Evolutionary conservation across 1,284 basidiomycete genomes (phyloP), one percentile per base, ranked within the genome.

Genomic region (Ceratobasidium sp.): DNA sequence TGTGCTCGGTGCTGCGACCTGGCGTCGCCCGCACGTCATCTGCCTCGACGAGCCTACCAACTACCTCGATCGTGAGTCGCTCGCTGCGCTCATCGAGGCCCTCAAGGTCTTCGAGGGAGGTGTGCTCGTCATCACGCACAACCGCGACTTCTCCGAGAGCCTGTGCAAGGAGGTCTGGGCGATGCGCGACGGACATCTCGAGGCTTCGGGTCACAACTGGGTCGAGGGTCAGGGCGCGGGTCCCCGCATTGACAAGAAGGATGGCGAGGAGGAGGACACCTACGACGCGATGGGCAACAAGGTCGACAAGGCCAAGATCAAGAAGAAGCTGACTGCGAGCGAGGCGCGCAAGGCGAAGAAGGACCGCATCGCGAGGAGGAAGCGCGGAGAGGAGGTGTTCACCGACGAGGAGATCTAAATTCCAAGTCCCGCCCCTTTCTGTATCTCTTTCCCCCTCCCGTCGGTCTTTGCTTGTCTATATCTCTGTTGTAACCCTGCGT

Each of bases 201-300:
- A 94, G 84, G 94, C 96, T 14, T 96, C 95, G 61, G 97, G 97
- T 76, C 96, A 98, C 87, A 95, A 96, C 88, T 97, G 94, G 94
- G 95, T 98, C 79, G 97, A 99, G 84, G 96, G 96, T 70, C 96
- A 99, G 83, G 96, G 96, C 73, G 87, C 93, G 43, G 96, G 96
- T 62, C 82, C 92, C 50, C 89, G 95, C 73, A 98, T 98, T 78
- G 96, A 97, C 88, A 93, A 95, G 88, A 89, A 88, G 80, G 90
- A 87, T 4, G 91, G 88, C 50, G 94, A 94, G 77, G 95, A 96
- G 75, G 94, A 96, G 73, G 93, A 89, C 59, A 84, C 88, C 79
- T 98, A 92, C 82, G 96, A 98, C 82, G 96, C 96, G 43, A 92
- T 98, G 89, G 95, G 96, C 75, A 97, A 98, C 91, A 96, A 96